Evolutionary conservation across 129 eudicot genomes (phyloP), one percentile per base, ranked within the genome.

Genomic region (Logfia minima): DNA sequence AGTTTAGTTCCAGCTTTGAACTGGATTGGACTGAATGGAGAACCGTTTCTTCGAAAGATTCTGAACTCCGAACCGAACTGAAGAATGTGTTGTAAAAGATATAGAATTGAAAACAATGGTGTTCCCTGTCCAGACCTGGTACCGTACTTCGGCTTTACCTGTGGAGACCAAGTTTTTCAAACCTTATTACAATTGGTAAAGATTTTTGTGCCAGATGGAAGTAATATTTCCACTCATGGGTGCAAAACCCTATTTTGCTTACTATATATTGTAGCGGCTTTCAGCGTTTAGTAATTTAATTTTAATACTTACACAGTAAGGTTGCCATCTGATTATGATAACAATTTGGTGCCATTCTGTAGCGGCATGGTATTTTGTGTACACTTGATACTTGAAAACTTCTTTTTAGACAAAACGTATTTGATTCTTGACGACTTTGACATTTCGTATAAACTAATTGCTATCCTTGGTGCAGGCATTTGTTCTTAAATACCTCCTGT

Each of bases 401-500:
- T 48, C n/a, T 14, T 11, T 48, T 3, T 48, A 14, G 55, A 48
- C 55, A 14, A 3, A 13, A 4, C 0, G 14, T 48, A 48, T 14
- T 58, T 28, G 55, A 56, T 80, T 34, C 18, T 9, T 56, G 23
- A 56, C 32, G 66, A 26, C 21, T 65, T 53, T 56, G 60, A 66
- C 72, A 43, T 61, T 39, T 59, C 58, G 34, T 71, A 74, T 58
- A 45, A 32, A 37, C 45, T 64, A 52, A 22, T 61, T 7, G 22
- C 61, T 37, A 76, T 78, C 71, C 59, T 19, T 76, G 77, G 29
- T 86, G 88, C 91, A 93, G 98, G 98, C 97, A 75, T 90, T 93
- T 85, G 96, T 93, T 81, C 98, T 93, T 79, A 93, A 90, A 72
- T 83, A 87, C 70, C 97, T 93, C 70, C 72, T 93, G 32, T 93